A percentile compares a stretch with the other conserved stretches of the same genome.
These are phyloP conservation scores for Ascochyta viciae-villosae DNA, from an alignment of 2,329 filamentous ascomycete species.

Conservation along the genomic window DNA sequence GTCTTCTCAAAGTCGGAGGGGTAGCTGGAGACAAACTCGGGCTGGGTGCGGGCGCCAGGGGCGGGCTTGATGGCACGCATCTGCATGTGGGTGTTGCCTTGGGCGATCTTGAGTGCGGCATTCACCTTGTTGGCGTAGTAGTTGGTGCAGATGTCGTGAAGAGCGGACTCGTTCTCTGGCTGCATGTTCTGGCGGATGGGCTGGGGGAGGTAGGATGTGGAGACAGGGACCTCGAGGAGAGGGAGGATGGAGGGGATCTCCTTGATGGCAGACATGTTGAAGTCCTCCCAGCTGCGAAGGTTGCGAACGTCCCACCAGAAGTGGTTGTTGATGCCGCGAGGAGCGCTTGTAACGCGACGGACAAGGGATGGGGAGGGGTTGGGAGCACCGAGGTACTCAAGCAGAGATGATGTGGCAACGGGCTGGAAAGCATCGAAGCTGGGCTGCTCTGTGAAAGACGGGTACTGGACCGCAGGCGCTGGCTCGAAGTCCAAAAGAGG, in stretches of 20 bases:
- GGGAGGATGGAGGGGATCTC: slow-evolving; percentile 74
- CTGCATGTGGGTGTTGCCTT: slow-evolving; percentile 67
- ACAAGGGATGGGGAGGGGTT: slow-evolving; percentile 87
- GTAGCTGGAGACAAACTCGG: slow-evolving; percentile 71
- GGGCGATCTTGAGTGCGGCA: slow-evolving; percentile 78
- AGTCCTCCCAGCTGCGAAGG: slow-evolving; percentile 80
- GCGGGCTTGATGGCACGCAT: slow-evolving; percentile 52
- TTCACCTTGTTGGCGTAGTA: slow-evolving; percentile 90
- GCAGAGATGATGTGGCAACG: slow-evolving; percentile 68
- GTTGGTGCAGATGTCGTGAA: slow-evolving; percentile 76
- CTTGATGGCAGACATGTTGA: slow-evolving; percentile 75
- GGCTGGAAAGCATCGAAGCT: slow-evolving; percentile 49
- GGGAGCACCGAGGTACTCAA: slow-evolving; percentile 77
- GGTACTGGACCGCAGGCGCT: slow-evolving; percentile 54
- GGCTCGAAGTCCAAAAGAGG: slow-evolving; percentile 46
- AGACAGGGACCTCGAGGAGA: slow-evolving; percentile 70
- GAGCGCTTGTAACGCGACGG: slow-evolving; percentile 75
- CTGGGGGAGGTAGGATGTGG: slow-evolving; percentile 66
- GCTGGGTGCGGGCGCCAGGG: slow-evolving; percentile 61
- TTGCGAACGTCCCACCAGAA: slow-evolving; percentile 98
- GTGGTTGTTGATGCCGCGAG: slow-evolving; percentile 74
- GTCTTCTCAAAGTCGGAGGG: slow-evolving; percentile 60
- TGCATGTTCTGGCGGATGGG: slow-evolving; percentile 66
- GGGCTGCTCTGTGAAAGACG: slow-evolving; percentile 49
- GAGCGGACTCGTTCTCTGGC: slow-evolving; percentile 78